Evolutionary conservation across 192 early-diverging fungal genomes (phyloP), one percentile per base, ranked within the genome.

Genomic region (Coemansia sp.): DNA sequence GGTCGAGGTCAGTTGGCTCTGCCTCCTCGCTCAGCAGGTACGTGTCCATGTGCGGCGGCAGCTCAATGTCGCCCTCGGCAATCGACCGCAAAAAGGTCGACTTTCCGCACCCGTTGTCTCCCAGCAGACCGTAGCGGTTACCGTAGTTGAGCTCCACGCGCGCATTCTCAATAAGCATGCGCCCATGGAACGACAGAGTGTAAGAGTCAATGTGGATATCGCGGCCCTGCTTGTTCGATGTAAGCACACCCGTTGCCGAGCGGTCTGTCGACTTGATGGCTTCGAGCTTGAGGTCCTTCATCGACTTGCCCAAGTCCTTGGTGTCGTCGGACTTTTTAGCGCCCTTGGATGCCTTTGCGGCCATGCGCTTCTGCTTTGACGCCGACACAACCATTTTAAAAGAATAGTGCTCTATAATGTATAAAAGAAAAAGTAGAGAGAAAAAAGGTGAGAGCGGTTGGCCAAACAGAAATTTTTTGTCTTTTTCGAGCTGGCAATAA

Each of bases 81-180:
- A 99, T 86, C 43, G 91, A 92, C 60, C 90, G 86, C 59, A 99
- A 81, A 78, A 99, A 97, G 32, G 97, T 98, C 11, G 93, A 93
- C 79, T 97, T 94, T 56, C 97, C 97, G 63, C 88, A 90, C 15
- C 97, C 97, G 84, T 99, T 98, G 58, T 90, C 83, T 38, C 95
- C 96, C 57, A 99, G 85, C 56, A 99, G 86, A 73, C 95, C 97
- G 69, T 97, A 97, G 62, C 97, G 87, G 79, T 95, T 90, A 67
- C 97, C 97, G 83, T 91, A 97, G 88, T 99, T 99, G 76, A 99
- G 88, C 84, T 98, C 96, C 53, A 99, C 88, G 43, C 87, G 89
- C 39, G 95, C 88, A 75, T 98, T 96, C 58, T 91, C 86, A 71
- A 99, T 90, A 55, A 99, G 87, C 66, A 91, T 88, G 77, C 96